Percentiles rank a stretch among this genome's conserved stretches.
These are phyloP conservation scores for Austropuccinia psidii DNA, from an alignment of 1,284 basidiomycete genomes.

Conservation along the genomic window DNA sequence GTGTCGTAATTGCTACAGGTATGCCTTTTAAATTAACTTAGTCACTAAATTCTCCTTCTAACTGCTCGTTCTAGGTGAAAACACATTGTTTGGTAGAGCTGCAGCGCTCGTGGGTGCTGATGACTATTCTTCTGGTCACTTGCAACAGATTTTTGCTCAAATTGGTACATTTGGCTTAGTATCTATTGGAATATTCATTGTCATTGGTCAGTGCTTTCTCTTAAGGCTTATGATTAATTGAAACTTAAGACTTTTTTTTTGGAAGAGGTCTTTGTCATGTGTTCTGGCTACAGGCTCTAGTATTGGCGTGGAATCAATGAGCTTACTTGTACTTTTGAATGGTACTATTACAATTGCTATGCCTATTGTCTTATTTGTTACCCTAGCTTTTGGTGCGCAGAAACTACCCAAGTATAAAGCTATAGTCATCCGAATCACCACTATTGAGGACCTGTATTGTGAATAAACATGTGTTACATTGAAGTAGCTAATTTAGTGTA, in stretches of 20 bases:
- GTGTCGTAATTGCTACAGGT: too few relatives aligned
- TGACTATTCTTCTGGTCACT: too few relatives aligned
- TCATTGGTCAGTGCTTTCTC: conserved; percentile 38
- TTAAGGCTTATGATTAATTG: too few relatives aligned
- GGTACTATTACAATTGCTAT: conserved; percentile 96
- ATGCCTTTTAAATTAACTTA: too few relatives aligned
- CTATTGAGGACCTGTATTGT: conserved; percentile 95
- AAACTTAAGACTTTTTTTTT: too few relatives aligned
- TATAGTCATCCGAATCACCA: conserved; percentile 95
- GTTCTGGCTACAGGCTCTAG: conserved; percentile 72
- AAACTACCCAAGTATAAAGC: conserved; percentile 98
- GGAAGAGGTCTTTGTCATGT: conserved; percentile 81
- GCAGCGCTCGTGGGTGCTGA: too few relatives aligned
- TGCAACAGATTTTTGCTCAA: too few relatives aligned
- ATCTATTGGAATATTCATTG: conserved; percentile 56
- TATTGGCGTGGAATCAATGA: conserved; percentile 93
- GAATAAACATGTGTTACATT: too few relatives aligned
- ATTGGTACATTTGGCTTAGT: conserved; percentile 93
- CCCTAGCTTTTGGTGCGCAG: conserved; percentile 92
- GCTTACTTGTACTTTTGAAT: conserved; percentile 92
- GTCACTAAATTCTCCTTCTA: too few relatives aligned
- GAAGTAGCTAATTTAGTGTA: too few relatives aligned
- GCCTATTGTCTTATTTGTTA: conserved; percentile 92
- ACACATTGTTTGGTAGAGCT: too few relatives aligned
- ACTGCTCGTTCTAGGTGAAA: too few relatives aligned